Evolutionary conservation across 345 rosid species (phyloP), one percentile per base, ranked within the genome.

Genomic region (Carallia brachiata): DNA sequence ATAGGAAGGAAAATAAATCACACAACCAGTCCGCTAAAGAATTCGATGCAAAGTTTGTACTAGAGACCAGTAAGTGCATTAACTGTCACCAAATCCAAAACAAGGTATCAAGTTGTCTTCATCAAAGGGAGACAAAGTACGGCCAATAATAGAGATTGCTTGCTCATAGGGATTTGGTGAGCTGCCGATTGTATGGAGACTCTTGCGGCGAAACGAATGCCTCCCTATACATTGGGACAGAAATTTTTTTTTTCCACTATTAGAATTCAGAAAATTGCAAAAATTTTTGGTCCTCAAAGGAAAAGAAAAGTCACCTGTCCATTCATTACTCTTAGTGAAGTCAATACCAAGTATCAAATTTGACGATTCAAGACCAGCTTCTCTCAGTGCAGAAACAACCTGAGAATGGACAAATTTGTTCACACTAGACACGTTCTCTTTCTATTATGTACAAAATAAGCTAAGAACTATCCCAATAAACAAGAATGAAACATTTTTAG

Each of bases 21-120:
- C 70, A 62, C 19, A 67, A 73, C 60, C 50, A 27, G 37, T 73
- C 52, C 62, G 69, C 31, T 56, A 28, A 36, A 48, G 65, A 68
- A 60, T 37, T 9, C 4, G 7, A 19, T 5, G 40, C 34, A 67
- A 23, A 56, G 16, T 54, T 62, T 69, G 10, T 44, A 66, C 60
- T 55, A 17, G 60, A 74, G 9, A 36, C 3, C 47, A 70, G 30
- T 48, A n/a, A 55, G 65, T 47, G 9, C 17, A 77, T 91, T 87
- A 66, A 94, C 98, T 91, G 65, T 94, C 98, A 2, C 98, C 98
- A 83, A 94, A 94, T 68, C 98, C 98, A 17, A 91, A 88, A 90
- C 98, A 94, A 57, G 98, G 98, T 77, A 94, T 91, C 77, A 90
- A 84, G 73, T 82, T 91, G 78, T 94, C 98, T 57, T 94, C 98